Evolutionary conservation across 148 eudicot species (phyloP).

Genomic region (Camellia sinensis): DNA sequence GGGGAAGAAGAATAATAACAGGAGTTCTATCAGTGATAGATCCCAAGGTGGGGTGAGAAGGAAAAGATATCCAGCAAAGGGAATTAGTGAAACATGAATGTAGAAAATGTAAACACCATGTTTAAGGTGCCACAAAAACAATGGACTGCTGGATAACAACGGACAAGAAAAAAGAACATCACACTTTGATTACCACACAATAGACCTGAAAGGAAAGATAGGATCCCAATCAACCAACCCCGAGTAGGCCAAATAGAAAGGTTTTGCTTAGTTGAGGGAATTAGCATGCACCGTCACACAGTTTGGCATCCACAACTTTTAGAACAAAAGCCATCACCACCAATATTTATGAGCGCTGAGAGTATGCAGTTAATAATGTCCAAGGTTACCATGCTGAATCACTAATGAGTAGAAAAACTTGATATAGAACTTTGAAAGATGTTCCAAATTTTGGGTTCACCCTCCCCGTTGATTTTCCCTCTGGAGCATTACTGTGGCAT

Average conservation of each 20-base stretch:
- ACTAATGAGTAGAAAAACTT: neutral
- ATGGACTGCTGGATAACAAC: neutral
- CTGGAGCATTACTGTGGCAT: conserved; percentile 4
- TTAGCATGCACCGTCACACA: neutral
- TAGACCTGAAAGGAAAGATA: neutral
- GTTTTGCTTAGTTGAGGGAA: neutral
- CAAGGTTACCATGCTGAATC: conserved; percentile 12
- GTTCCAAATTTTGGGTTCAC: neutral
- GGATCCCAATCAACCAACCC: conserved; percentile 7
- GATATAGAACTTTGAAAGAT: conserved; percentile 2
- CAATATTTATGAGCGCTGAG: neutral
- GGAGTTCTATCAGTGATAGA: neutral
- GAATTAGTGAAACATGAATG: neutral
- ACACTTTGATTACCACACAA: neutral
- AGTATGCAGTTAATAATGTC: neutral
- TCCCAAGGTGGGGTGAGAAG: neutral
- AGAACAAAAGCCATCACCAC: neutral
- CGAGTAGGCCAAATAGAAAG: neutral
- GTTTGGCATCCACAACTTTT: neutral
- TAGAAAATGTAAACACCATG: neutral
- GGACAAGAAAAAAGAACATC: conserved; percentile 1
- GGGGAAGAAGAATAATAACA: neutral
- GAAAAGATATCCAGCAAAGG: neutral
- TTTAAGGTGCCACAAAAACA: neutral
- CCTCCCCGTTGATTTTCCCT: neutral